Percentiles rank a stretch among this genome's conserved stretches.
These are phyloP conservation scores for Solanum appendiculatum DNA, from an alignment of 257 asterid genomes.

Conservation along the genomic window DNA sequence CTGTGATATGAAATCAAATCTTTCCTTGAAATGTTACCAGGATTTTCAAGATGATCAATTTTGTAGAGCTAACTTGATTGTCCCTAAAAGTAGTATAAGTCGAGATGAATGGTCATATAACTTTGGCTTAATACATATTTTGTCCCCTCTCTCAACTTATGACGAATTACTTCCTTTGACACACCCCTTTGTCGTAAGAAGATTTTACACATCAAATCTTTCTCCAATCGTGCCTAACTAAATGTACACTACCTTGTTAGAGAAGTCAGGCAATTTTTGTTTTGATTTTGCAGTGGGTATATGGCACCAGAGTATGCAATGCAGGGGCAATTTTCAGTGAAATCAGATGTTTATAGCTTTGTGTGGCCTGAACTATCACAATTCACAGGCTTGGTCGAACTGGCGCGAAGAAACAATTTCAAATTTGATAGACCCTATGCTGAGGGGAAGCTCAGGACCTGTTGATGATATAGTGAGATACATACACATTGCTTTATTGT, in stretches of 20 bases:
- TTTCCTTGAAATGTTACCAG: background rate
- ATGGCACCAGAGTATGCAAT: constrained; percentile 13
- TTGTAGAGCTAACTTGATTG: background rate
- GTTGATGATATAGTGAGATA: constrained; percentile 7
- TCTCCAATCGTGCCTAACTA: background rate
- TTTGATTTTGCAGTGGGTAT: constrained; percentile 8
- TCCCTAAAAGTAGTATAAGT: background rate
- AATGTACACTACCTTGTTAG: background rate
- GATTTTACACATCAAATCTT: background rate
- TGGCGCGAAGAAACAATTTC: constrained; percentile 9
- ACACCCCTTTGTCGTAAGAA: background rate
- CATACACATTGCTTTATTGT: constrained; percentile 19
- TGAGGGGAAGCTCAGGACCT: background rate
- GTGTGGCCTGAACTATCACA: background rate
- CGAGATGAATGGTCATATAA: background rate
- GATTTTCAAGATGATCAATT: background rate
- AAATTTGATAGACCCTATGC: constrained; percentile 1
- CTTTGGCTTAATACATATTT: background rate
- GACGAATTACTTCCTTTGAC: background rate
- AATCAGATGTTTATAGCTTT: constrained; percentile 15
- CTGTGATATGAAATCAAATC: background rate
- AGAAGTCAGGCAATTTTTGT: background rate
- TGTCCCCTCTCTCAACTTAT: background rate
- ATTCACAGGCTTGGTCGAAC: constrained; percentile 20
- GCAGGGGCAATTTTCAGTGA: constrained; percentile 1